Evolutionary conservation across 2,329 filamentous ascomycete genomes (phyloP), one percentile per base, ranked within the genome.

Genomic region (Ophiosphaerella korrae): DNA sequence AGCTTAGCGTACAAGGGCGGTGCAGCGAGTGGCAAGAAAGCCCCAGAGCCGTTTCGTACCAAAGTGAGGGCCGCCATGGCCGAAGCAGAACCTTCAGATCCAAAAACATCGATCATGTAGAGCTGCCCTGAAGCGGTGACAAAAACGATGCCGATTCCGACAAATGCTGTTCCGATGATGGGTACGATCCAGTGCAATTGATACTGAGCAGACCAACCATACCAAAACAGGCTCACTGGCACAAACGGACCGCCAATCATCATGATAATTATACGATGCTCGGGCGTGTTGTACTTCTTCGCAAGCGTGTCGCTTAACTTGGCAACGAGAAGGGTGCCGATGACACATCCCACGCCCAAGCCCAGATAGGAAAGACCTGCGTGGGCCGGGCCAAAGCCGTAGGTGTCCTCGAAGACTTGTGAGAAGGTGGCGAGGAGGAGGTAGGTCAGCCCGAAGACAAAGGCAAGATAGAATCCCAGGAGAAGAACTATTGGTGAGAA

Each of bases 161-260:
- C 74, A 3, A 83, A 62, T 2, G 69, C 64, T 0, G 79, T 82
- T 1, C 80, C 83, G 7, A 84, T 60, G 57, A 83, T 77, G 6
- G 82, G 81, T 1, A 76, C 79, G 23, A 85, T 80, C 81, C 82
- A 86, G 47, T 84, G 82, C 2, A 82, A 75, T 12, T 75, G 55
- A 18, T 80, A 78, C 32, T 85, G 68, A 0, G 79, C 77, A 0
- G 81, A 81, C 81, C 82, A 86, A 1, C 82, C 82, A 53, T 84
- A 85, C 32, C 77, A 54, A 58, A 79, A 76, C 2, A 80, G 55
- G 0, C 78, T 77, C 0, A 71, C 53, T 0, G 76, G 74, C 3
- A 78, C 53, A 6, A 63, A 45, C 11, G 71, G 34, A 2, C 67
- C 64, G 5, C 73, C 75, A 1, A 73, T 50, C 2, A 75, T 68